Percentiles rank a stretch among this genome's conserved stretches.
These are phyloP conservation scores for Hanseniaspora valbyensis DNA, from an alignment of 805 yeast genomes.

Conservation along the genomic window DNA sequence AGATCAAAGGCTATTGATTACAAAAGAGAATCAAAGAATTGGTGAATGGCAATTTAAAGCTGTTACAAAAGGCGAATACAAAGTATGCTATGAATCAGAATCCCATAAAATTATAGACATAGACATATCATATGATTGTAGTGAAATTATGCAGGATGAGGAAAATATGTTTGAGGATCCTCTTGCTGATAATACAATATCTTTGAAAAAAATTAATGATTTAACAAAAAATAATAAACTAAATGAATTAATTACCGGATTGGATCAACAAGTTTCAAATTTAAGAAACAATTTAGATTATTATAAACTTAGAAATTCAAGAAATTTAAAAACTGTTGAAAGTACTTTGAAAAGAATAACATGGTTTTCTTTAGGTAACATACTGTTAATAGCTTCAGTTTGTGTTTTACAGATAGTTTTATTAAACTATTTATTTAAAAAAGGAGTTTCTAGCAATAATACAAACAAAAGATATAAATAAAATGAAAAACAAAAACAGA, in stretches of 20 bases:
- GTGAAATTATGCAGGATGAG: constrained; percentile 24
- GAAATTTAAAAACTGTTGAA: constrained; percentile 72
- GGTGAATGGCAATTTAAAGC: constrained; percentile 71
- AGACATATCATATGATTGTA: constrained; percentile 40
- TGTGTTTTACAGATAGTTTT: constrained; percentile 49
- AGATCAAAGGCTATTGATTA: constrained; percentile 39
- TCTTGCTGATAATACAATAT: constrained; percentile 16
- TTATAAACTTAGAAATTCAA: constrained; percentile 78
- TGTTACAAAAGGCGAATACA: constrained; percentile 63
- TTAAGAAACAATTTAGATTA: constrained; percentile 56
- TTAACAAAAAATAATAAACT: constrained; percentile 19
- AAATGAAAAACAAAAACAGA: not conserved
- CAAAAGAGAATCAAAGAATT: constrained; percentile 55
- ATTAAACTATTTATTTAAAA: constrained; percentile 14
- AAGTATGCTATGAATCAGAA: constrained; percentile 73
- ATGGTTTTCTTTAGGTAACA: constrained; percentile 56
- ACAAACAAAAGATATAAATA: not conserved
- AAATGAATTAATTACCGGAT: constrained; percentile 27
- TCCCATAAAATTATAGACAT: constrained; percentile 79
- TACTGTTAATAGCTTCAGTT: constrained; percentile 55
- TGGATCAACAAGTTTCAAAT: constrained; percentile 49
- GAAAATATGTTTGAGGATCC: constrained; percentile 7
- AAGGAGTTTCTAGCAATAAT: not conserved
- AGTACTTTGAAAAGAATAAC: constrained; percentile 54
- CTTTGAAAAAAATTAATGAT: constrained; percentile 20